Base-by-base conservation (phyloP, 192 early-diverging fungal species). In the Backusella macrospora region DNA sequence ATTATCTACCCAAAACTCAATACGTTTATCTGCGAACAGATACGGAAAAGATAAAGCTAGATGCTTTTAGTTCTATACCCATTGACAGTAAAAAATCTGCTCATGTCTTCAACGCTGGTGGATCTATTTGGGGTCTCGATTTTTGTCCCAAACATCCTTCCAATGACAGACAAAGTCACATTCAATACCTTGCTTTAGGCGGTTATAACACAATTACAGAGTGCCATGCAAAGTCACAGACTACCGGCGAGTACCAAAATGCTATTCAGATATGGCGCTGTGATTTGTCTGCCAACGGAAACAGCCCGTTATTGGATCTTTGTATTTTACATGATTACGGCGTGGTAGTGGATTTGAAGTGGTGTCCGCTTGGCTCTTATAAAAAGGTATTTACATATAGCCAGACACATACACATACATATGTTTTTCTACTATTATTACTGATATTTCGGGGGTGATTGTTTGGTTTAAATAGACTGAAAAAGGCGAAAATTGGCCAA, bases 271-370 rank as follows among this genome's bases (percentile, higher is more conserved):
- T 83, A 26, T 83, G 77, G 76, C 49, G 68, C 9, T 65, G 70
- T 43, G 73, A 74, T 78, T 65, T 63, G 47, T 21, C 44, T 15
- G 13, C 26, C 10, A 15, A 7, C 12, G 52, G 12, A 16, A 9
- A 2, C 6, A 70, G 29, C 13, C 77, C 82, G 26, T 47, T 18
- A 5, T 63, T 83, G 18, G 74, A 79, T 69, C 29, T 83, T 13
- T 81, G 80, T 62, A 73, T 83, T 13, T 63, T 74, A 16, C 82
- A 83, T 68, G 74, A 83, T 42, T 73, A 47, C 68, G 82, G 82
- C 3, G 65, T 74, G 12, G 47, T 66, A 7, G 44, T 42, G 39
- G 76, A 81, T 37, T 43, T 83, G 39, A 76, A 79, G 49, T 83
- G 82, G 82, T 81, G 80, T 62, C 80, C 77, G 21, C 79, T 76